Conservation (phyloP, 106 monocot species). For the Dendrobium nobile region DNA sequence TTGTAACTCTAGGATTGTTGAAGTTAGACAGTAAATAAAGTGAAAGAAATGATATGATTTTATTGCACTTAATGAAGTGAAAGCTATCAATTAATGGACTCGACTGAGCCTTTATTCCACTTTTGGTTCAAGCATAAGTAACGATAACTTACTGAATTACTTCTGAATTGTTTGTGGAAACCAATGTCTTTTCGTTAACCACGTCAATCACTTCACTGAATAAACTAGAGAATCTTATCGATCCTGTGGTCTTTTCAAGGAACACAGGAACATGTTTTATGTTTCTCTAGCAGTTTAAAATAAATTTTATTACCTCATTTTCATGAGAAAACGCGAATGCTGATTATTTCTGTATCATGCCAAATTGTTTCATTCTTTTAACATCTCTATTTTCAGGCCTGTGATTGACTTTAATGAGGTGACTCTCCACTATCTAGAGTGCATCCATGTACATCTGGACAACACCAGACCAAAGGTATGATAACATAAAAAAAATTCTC, state of each 20-base stretch:
- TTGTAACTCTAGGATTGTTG: too few species aligned
- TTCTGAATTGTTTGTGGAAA: conserved; percentile 2
- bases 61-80: neutral
- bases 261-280: neutral
- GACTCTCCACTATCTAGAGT: conserved; percentile 4
- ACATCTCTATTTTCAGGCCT: neutral
- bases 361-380: neutral
- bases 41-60: neutral
- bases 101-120: neutral
- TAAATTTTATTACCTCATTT: neutral
- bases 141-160: neutral
- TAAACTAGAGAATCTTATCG: neutral
- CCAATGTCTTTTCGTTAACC: neutral
- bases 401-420: conserved; percentile 9
- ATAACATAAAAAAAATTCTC: neutral
- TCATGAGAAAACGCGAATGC: neutral
- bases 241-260: neutral
- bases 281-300: neutral
- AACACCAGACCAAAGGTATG: conserved; percentile 14
- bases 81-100: neutral
- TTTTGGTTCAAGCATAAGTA: neutral
- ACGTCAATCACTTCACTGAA: neutral
- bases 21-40: neutral
- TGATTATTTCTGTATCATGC: neutral
- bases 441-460: conserved; percentile 12